A percentile compares a stretch with the other conserved stretches of the same genome.
Conservation (phyloP, 2,329 filamentous ascomycete species). For the Aspergillus sp. region DNA sequence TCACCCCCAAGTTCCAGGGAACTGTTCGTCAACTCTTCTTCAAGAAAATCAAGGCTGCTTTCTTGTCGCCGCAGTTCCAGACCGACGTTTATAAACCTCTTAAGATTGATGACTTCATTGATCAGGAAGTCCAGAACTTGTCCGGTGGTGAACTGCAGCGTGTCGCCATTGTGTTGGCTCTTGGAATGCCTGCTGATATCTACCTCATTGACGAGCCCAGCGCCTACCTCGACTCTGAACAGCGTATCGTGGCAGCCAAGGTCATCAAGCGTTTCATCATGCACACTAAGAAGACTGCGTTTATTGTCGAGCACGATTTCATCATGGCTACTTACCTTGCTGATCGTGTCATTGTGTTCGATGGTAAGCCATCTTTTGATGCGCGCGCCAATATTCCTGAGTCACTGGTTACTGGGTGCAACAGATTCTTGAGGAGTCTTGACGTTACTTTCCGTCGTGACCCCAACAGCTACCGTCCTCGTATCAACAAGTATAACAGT, state of each 20-base stretch:
- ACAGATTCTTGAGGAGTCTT: conserved; percentile 91
- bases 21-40: conserved; percentile 98
- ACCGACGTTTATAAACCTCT: conserved; percentile 99
- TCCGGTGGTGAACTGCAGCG: conserved; percentile 99
- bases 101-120: conserved; percentile 98
- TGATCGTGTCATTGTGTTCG: conserved; percentile 97
- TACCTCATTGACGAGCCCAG: conserved; percentile 98
- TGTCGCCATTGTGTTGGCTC: conserved; percentile 95
- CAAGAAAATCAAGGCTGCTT: conserved; percentile 98
- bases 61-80: conserved; percentile 97
- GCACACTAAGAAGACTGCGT: conserved; percentile 99
- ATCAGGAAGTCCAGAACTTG: conserved; percentile 98
- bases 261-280: conserved; percentile 99
- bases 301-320: conserved; percentile 99
- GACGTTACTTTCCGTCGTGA: conserved; percentile 99
- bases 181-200: conserved; percentile 93
- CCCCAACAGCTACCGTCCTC: conserved; percentile 90
- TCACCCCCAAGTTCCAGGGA: conserved; percentile 95
- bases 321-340: conserved; percentile 86
- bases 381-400: conserved; percentile 87
- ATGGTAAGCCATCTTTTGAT: conserved; percentile 85
- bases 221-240: conserved; percentile 96
- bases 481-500: conserved; percentile 96
- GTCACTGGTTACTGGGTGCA: conserved; percentile 91
- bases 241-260: conserved; percentile 94